Evolutionary conservation across 306 rosid species (phyloP), one percentile per base, ranked within the genome.

Genomic region (Canavalia ensiformis): DNA sequence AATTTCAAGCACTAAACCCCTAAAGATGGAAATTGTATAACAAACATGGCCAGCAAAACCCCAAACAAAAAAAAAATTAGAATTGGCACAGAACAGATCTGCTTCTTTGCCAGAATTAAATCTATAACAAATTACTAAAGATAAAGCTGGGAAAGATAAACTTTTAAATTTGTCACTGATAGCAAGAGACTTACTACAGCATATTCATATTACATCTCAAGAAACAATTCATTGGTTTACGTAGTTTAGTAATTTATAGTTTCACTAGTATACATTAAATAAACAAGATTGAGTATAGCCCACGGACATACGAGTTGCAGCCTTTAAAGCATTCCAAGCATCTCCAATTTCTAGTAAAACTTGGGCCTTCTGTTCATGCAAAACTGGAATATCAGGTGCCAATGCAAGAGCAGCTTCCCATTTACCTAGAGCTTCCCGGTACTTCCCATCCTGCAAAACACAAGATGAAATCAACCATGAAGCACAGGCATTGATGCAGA

Each of bases 351-450:
- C 97, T 4, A 92, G 90, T 42, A 95, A 78, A 72, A 95, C 88
- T 81, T 95, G 97, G 37, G 97, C 95, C 83, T 95, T 95, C 47
- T 95, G 99, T 84, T 91, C 97, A 63, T 91, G 95, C 78, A 95
- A 76, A 65, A 81, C 89, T 68, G 95, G 88, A 87, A 69, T 82
- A 83, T 89, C 87, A 11, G 97, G 99, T 51, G 80, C 81, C 86
- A 95, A 82, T 7, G 90, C 88, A 64, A 95, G 89, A 80, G 99
- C 92, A 65, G 97, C 67, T 89, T 92, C 95, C 98, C 97, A 92
- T 89, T 95, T 95, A 34, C 97, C 87, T 54, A 93, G 77, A 12
- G 97, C 99, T 85, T 91, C 97, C 70, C 90, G 77, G 71, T 83
- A 92, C 77, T 86, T 93, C 71, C 95, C 95, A 12, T 79, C 90